Evolutionary conservation across 768 basidiomycete species (phyloP).

Genomic region (Terana coerulea): DNA sequence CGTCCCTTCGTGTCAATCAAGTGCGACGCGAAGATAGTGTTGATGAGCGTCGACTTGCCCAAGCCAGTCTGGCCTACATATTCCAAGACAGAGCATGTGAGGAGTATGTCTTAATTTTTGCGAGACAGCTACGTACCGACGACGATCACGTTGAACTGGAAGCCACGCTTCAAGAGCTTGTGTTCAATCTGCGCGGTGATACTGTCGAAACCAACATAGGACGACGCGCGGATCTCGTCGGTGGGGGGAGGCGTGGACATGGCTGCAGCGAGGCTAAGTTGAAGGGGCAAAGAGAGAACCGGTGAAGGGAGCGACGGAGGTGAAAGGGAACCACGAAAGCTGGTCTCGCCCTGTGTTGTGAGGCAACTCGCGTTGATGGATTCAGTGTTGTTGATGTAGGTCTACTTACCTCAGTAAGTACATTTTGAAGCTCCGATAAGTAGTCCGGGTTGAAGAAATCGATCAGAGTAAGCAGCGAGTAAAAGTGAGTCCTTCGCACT

Average conservation of each 20-base stretch:
- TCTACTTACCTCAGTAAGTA: too few relatives aligned
- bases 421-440: too few relatives aligned
- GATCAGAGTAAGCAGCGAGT: too few relatives aligned
- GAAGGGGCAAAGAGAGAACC: not conserved
- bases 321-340: too few relatives aligned
- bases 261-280: not conserved
- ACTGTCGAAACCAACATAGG: slow-evolving; percentile 97
- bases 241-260: slow-evolving; percentile 31
- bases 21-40: slow-evolving; percentile 99
- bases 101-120: slow-evolving; percentile 7
- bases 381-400: too few relatives aligned
- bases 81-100: not conserved
- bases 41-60: slow-evolving; percentile 97
- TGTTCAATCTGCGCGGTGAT: slow-evolving; percentile 98
- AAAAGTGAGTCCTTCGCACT: too few relatives aligned
- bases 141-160: slow-evolving; percentile 98
- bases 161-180: slow-evolving; percentile 97
- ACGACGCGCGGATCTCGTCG: slow-evolving; percentile 84
- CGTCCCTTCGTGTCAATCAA: slow-evolving; percentile 98
- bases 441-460: too few relatives aligned
- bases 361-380: too few relatives aligned
- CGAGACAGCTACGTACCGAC: slow-evolving; percentile 65
- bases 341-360: too few relatives aligned
- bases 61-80: slow-evolving; percentile 88
- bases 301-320: not conserved